These are phyloP conservation scores for Entomortierella parvispora DNA, from an alignment of 192 early-diverging fungal genomes.

Conservation along the genomic window DNA sequence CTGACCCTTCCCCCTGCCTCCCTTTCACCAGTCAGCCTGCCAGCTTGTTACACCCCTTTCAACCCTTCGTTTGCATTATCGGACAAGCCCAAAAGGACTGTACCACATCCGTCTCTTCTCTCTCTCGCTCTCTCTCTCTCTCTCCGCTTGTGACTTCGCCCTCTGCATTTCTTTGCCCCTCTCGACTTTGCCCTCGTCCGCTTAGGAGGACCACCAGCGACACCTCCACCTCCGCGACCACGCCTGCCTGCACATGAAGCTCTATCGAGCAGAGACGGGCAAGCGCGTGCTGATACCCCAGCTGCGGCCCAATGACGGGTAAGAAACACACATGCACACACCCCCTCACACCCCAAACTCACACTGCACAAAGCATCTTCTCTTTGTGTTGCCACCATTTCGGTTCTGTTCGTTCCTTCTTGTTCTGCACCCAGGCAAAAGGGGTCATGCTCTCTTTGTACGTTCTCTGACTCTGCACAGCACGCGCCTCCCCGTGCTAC, in stretches of 20 bases:
- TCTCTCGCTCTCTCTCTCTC: not conserved
- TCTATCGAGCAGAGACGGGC: slow-evolving; percentile 68
- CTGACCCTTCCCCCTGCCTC: not conserved
- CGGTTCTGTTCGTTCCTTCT: not conserved
- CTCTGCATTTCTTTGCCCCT: not conserved
- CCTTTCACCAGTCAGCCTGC: not conserved
- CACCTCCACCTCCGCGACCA: not conserved
- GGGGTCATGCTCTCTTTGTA: no score
- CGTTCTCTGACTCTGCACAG: not conserved
- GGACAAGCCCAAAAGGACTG: no score
- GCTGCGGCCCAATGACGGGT: slow-evolving; percentile 54
- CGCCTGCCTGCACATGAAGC: slow-evolving; percentile 58
- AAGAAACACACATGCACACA: no score
- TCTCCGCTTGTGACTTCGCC: not conserved
- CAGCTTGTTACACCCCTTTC: no score
- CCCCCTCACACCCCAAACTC: no score
- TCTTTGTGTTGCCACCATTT: slow-evolving; percentile 15
- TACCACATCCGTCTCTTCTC: not conserved
- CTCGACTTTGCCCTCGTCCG: not conserved
- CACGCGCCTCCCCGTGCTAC: slow-evolving; percentile 2
- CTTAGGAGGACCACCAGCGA: not conserved
- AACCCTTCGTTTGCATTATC: no score
- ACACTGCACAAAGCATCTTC: no score
- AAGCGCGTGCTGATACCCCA: slow-evolving; percentile 55
- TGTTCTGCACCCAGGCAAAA: not conserved